Evolutionary conservation across 129 eudicot species (phyloP).

Genomic region (Calendula officinalis): DNA sequence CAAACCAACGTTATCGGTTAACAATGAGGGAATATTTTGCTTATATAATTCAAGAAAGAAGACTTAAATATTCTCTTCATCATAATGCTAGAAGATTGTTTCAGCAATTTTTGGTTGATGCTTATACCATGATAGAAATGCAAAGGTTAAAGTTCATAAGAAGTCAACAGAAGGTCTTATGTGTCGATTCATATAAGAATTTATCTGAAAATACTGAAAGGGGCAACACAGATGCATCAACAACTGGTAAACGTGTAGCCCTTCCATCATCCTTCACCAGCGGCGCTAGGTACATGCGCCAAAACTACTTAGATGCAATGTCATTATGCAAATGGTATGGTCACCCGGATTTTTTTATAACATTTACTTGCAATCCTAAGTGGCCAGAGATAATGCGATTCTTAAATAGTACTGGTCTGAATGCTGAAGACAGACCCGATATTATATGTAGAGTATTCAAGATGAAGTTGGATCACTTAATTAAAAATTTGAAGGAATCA

Average conservation of each 20-base stretch:
- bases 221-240: background rate
- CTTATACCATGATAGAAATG: no score
- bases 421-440: no score
- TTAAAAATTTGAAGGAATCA: background rate
- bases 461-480: no score
- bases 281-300: slow-evolving; percentile 6
- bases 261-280: slow-evolving; percentile 1
- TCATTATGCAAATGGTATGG: background rate
- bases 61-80: no score
- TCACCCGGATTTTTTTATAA: background rate
- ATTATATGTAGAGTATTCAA: no score
- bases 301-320: background rate
- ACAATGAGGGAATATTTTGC: background rate
- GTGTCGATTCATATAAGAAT: background rate
- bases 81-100: no score
- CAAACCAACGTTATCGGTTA: background rate
- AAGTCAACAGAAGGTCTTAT: background rate
- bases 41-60: background rate
- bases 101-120: no score
- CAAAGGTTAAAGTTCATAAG: no score
- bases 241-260: background rate
- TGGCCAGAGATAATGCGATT: background rate
- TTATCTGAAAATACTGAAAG: background rate
- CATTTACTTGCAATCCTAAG: background rate
- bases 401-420: background rate